Evolutionary conservation across 176 grass and related monocot genomes (phyloP), one percentile per base, ranked within the genome.

Genomic region (maize (Zea mays)): DNA sequence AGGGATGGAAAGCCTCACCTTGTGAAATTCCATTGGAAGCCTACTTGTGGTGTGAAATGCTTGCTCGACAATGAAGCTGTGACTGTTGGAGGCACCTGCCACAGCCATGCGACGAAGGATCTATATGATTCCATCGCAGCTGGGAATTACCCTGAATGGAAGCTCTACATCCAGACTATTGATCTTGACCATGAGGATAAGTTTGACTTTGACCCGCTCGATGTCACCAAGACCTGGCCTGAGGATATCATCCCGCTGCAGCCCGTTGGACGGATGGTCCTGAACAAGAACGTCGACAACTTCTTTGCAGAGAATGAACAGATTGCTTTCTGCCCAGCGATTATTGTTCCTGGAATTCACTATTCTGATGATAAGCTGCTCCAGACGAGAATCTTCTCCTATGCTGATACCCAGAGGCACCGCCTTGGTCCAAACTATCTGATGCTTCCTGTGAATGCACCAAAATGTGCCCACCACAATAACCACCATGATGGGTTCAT

Each of bases 301-400:
- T 93, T 97, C 83, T 93, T 93, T 20, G 83, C 83, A 0, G 90
- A 93, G 76, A 93, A 97, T 63, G 93, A 97, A 75, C 88, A 93
- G 1, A 91, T 93, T 63, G 93, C 90, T 68, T 97, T 97, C 62
- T 97, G 93, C 79, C 93, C 93, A n/a, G 85, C 93, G 6, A 82
- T 97, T 60, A 83, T 90, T 3, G 90, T 97, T 57, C 93, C 90
- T 78, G 93, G 90, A 75, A 88, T 97, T 62, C 73, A 97, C 73
- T 93, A 97, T 67, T 97, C 93, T 68, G 93, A 97, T 74, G 93
- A 97, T 83, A 97, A 97, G 76, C 77, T 97, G 52, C 88, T 97
- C 10, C 93, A 97, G 75, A 97, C 88, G 0, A 93, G 93, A 79
- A 82, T 93, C 62, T 97, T 97, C 55, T 97, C 93, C 7, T 93